Base-by-base conservation (phyloP, 176 grass and related monocot species). In the Thalia dealbata region DNA sequence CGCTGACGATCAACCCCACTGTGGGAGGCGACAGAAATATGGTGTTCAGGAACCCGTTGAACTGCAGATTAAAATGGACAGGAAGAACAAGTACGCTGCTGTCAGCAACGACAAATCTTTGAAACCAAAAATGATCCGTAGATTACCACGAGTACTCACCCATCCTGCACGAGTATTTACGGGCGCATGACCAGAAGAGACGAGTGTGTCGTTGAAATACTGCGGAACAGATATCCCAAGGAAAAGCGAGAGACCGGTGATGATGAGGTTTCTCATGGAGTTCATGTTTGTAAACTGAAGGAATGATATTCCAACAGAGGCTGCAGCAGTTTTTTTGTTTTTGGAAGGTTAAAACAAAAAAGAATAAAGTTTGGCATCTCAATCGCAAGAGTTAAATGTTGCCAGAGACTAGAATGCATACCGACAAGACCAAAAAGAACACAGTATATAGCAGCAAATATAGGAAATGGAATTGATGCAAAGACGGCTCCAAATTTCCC, bases 241-340 rank as follows among this genome's bases (percentile, higher is more conserved):
- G 68, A 86, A 86, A 50, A 86, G 67, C 55, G 84, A 82, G 54
- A 86, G 80, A 35, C 84, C 84, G 18, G 71, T 78, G n/a, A 86
- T 86, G 11, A 52, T 86, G 61, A 86, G 74, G 64, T 79, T 86
- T 75, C 84, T 82, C 61, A 86, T 86, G 0, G 84, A 86, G 68
- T 86, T 86, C 84, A 86, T 82, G 64, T 86, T 86, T 44, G 84
- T 79, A 32, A 86, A 86, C 73, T 86, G 84, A 75, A 86, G 79
- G 46, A 86, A 86, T 4, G 84, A 86, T 56, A 86, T 82, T 55
- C 84, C 84, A 50, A 86, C 80, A 24, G 84, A 86, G 74, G 75
- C 84, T 86, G 80, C 84, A 86, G 19, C n/a, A n/a, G 79, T 72
- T 42, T 43, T 30, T 38, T 64, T 38, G 4, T 38, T 38, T 38